These are phyloP conservation scores for Cryphonectria nitschkei DNA, from an alignment of 2,329 filamentous ascomycete genomes.

Conservation along the genomic window DNA sequence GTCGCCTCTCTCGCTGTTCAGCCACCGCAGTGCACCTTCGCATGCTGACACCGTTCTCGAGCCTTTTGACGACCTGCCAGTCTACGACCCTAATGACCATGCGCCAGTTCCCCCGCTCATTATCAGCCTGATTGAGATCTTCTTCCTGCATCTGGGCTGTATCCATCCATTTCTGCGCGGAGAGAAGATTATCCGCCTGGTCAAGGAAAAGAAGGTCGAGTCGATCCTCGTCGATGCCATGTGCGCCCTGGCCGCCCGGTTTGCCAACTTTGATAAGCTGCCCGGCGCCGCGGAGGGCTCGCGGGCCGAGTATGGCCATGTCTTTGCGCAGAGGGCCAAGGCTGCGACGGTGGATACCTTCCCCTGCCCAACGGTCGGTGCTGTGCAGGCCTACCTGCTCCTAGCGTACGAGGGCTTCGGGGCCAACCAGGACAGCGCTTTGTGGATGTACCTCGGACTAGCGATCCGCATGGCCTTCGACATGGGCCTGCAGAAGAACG, in stretches of 20 bases:
- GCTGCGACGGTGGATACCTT: constrained; percentile 83
- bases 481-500: constrained; percentile 79
- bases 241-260: constrained; percentile 79
- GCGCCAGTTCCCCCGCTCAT: constrained; percentile 76
- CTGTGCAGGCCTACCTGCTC: constrained; percentile 80
- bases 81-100: constrained; percentile 75
- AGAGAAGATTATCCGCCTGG: constrained; percentile 71
- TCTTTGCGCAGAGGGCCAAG: constrained; percentile 82
- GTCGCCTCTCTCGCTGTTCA: constrained; percentile 49
- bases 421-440: constrained; percentile 81
- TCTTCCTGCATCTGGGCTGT: constrained; percentile 81
- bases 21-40: constrained; percentile 44
- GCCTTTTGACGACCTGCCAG: constrained; percentile 61
- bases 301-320: constrained; percentile 71
- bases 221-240: constrained; percentile 86
- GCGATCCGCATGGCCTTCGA: constrained; percentile 84
- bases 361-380: constrained; percentile 78
- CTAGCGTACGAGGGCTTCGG: constrained; percentile 91
- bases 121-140: constrained; percentile 75
- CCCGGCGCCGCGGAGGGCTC: constrained; percentile 51
- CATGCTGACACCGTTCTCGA: constrained; percentile 48
- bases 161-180: constrained; percentile 83
- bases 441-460: constrained; percentile 93
- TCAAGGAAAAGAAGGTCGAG: constrained; percentile 80
- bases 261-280: constrained; percentile 66